Conservation (phyloP, 78 protist genomes). For the Ministeria vibrans region DNA sequence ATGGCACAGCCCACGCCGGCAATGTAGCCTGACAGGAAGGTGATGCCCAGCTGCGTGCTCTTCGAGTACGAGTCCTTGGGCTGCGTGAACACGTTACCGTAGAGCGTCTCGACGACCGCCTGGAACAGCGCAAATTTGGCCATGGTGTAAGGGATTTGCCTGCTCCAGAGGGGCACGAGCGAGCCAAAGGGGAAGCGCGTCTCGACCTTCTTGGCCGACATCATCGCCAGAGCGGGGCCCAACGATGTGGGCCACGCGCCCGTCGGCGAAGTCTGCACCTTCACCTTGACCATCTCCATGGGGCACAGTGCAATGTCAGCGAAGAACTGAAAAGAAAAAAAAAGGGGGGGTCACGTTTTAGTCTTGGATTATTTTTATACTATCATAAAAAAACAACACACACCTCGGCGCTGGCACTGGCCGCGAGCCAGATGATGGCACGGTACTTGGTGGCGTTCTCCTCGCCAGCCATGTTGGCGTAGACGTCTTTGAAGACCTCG, state of each 20-base stretch:
- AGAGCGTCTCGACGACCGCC: conserved; percentile 34
- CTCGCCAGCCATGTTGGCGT: conserved; percentile 39
- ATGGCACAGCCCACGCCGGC: conserved; percentile 83
- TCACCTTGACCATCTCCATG: conserved; percentile 46
- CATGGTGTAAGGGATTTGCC: conserved; percentile 90
- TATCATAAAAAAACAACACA: no score
- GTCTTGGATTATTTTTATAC: no score
- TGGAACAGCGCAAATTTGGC: conserved; percentile 44
- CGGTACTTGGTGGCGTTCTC: conserved; percentile 53
- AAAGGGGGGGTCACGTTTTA: no score
- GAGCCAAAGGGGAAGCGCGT: conserved; percentile 42
- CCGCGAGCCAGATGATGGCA: no score
- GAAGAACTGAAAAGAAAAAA: conserved; percentile 61
- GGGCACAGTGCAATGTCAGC: conserved; percentile 82
- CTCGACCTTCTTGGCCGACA: not conserved
- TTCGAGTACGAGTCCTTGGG: conserved; percentile 21
- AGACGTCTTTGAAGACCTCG: conserved; percentile 69
- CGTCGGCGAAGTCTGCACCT: conserved; percentile 27
- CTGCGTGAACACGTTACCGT: conserved; percentile 25
- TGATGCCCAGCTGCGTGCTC: conserved; percentile 52
- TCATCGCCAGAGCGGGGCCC: not conserved
- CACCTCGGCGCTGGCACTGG: no score
- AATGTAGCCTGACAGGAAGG: conserved; percentile 74
- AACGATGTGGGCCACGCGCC: conserved; percentile 26
- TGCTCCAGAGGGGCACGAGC: conserved; percentile 65